Conservation (phyloP, 192 early-diverging fungal species). For the Funneliformis geosporum region DNA sequence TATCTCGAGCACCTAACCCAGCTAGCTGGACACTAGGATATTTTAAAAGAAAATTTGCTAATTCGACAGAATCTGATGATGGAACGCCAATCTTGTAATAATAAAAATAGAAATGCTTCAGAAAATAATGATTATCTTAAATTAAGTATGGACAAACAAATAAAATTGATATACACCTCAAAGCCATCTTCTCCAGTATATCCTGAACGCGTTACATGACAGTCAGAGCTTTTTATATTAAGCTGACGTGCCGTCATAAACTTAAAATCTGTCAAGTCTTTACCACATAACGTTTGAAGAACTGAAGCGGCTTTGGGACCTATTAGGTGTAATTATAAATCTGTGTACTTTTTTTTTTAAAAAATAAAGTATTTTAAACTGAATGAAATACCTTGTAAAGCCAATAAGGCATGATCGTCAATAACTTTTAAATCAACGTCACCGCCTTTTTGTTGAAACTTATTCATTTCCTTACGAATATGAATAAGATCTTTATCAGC, state of each 20-base stretch:
- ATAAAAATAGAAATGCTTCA: conserved; percentile 6
- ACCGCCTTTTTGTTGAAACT: conserved; percentile 86
- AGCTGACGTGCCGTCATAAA: conserved; percentile 87
- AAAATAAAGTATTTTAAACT: not conserved
- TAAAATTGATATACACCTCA: conserved; percentile 58
- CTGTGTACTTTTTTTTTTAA: not conserved
- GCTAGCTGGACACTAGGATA: conserved; percentile 84
- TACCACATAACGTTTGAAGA: conserved; percentile 58
- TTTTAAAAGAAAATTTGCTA: conserved; percentile 70
- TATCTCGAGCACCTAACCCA: conserved; percentile 93
- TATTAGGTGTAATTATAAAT: not conserved
- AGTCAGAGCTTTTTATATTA: conserved; percentile 73
- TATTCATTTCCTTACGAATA: conserved; percentile 73
- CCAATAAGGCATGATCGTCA: conserved; percentile 84
- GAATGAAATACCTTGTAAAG: conserved; percentile 71
- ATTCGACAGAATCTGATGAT: conserved; percentile 61
- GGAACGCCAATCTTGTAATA: conserved; percentile 78
- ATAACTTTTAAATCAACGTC: conserved; percentile 87
- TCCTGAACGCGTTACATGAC: conserved; percentile 92
- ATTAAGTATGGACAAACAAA: conserved; percentile 11
- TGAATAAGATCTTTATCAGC: conserved; percentile 96
- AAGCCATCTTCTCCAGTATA: conserved; percentile 99
- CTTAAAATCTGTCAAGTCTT: conserved; percentile 68
- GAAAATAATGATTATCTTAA: not conserved
- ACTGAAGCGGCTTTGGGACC: conserved; percentile 78